Evolutionary conservation across 2,329 filamentous ascomycete species (phyloP).

Genomic region (Mariannaea elegans): DNA sequence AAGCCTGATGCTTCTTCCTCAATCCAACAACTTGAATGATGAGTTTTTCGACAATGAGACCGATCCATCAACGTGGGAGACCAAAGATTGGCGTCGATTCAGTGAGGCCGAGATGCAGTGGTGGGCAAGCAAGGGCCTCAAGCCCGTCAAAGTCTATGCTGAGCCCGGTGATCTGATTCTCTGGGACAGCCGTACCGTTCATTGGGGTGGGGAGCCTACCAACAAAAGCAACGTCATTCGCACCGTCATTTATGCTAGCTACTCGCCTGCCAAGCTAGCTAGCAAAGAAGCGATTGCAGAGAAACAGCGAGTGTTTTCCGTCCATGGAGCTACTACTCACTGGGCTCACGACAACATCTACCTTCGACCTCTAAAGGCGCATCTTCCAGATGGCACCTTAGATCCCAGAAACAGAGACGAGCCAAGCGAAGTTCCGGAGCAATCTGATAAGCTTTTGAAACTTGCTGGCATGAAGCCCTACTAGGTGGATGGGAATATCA

Average conservation of each 20-base stretch:
- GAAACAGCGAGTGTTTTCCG: neutral
- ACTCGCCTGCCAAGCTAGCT: neutral
- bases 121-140: conserved; percentile 1
- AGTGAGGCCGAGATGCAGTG: conserved; percentile 1
- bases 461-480: conserved; percentile 2
- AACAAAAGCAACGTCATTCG: neutral
- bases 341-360: conserved; percentile 4
- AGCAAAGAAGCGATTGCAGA: neutral
- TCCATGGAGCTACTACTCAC: neutral
- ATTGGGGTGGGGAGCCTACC: conserved; percentile 1
- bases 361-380: neutral
- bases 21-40: neutral
- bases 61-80: neutral
- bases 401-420: conserved; percentile 2
- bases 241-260: conserved; percentile 3
- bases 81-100: conserved; percentile 1
- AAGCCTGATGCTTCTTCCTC: neutral
- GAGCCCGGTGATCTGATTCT: neutral
- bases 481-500: neutral
- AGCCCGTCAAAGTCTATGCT: conserved; percentile 1
- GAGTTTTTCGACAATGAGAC: conserved; percentile 8
- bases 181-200: neutral
- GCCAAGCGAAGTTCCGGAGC: neutral
- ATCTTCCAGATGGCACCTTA: neutral
- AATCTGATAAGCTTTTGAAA: neutral